Evolutionary conservation across 345 rosid genomes (phyloP), one percentile per base, ranked within the genome.

Genomic region (Salix purpurea): DNA sequence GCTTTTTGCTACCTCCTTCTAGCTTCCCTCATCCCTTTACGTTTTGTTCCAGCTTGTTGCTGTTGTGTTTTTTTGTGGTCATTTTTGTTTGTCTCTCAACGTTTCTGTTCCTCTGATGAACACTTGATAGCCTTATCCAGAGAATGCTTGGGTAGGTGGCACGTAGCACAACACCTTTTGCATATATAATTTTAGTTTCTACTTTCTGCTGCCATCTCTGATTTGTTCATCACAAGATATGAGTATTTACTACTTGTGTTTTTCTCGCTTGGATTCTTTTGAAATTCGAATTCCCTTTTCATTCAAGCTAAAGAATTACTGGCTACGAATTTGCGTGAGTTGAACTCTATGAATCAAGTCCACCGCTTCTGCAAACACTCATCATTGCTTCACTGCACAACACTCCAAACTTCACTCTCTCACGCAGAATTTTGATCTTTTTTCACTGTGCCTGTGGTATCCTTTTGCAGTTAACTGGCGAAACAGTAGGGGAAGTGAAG

Each of bases 401-500:
- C 67, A 81, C 82, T 79, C 86, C 81, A 80, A 78, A 70, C 42
- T 65, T 32, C 67, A 79, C 44, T 74, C 77, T 67, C 67, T 37
- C 71, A 37, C 48, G 50, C 61, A 15, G 0, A 10, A 32, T 30
- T 30, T 65, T 42, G 14, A 7, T 24, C 26, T 52, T 74, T 24
- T 69, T 52, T 81, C 72, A 26, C 76, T 82, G 84, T 83, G 72
- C 74, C 54, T 67, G 32, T 61, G 62, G 52, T 65, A 23, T 32
- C 58, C 72, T 30, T 62, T 85, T 82, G 86, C 90, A 96, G 99
- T 84, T 96, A 87, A 96, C 99, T 88, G 99, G 99, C 81, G 96
- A 90, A 86, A 96, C 99, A 82, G 97, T 96, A 67, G 98, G 99
- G 84, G 99, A 96, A 87, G 98, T 96, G 86, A 96, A 93, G 88